phyloP scores from a whole-genome alignment of 768 basidiomycete genomes.

The Pleurotus giganteus region DNA sequence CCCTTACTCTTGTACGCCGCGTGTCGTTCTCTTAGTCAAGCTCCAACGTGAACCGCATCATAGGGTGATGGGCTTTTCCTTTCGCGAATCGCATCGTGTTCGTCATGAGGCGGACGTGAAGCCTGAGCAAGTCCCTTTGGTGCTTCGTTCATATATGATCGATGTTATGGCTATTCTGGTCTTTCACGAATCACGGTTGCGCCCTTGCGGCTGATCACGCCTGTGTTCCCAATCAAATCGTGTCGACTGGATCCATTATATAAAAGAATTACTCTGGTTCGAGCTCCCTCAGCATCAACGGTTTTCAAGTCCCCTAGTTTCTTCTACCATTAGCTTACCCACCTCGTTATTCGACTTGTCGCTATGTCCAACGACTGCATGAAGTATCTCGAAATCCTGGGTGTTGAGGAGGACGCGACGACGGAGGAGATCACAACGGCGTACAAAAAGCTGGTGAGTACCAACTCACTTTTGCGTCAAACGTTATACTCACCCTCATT shows the following conservation, averaged over 20 bases:
- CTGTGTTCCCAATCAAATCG: slow-evolving; percentile 8
- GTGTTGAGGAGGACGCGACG: slow-evolving; percentile 41
- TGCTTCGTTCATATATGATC: slow-evolving; percentile 9
- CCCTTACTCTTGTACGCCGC: background rate
- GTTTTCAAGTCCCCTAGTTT: slow-evolving; percentile 6
- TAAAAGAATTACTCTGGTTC: slow-evolving; percentile 10
- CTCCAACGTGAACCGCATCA: slow-evolving; percentile 3
- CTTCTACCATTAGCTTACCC: background rate
- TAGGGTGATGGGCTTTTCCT: slow-evolving; percentile 10
- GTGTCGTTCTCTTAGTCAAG: slow-evolving; percentile 6
- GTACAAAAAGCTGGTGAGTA: slow-evolving; percentile 52
- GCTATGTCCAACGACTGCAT: slow-evolving; percentile 12
- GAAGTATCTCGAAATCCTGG: slow-evolving; percentile 37
- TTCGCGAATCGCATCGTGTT: slow-evolving; percentile 7
- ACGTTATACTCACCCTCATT: background rate
- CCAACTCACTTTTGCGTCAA: background rate
- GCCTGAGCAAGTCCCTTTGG: slow-evolving; percentile 5
- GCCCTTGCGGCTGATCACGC: slow-evolving; percentile 7
- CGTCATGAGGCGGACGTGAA: slow-evolving; percentile 8
- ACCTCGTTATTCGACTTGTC: background rate
- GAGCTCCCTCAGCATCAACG: slow-evolving; percentile 4
- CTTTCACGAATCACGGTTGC: slow-evolving; percentile 9
- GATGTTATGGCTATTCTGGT: slow-evolving; percentile 4
- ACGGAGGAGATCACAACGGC: slow-evolving; percentile 49
- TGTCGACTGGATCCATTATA: slow-evolving; percentile 5